These are phyloP conservation scores for Aspergillus steynii DNA, from an alignment of 495 filamentous ascomycete genomes.

Conservation along the genomic window DNA sequence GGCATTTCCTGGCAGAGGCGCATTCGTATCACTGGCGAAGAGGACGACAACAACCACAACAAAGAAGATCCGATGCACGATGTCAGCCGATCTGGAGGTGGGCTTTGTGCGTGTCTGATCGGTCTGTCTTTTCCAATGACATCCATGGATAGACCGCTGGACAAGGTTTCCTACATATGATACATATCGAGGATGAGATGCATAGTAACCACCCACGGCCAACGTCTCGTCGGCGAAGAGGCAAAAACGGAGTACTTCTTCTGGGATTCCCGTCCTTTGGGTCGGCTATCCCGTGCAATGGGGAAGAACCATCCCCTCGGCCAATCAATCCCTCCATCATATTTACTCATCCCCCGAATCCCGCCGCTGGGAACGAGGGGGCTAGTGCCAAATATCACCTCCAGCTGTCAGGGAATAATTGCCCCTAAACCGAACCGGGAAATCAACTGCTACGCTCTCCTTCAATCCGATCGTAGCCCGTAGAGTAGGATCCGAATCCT, in stretches of 20 bases:
- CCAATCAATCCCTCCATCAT: neutral
- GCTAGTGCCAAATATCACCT: neutral
- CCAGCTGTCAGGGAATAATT: neutral
- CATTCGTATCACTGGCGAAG: neutral
- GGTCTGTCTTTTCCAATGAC: neutral
- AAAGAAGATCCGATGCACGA: slow-evolving; percentile 7
- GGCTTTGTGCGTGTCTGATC: neutral
- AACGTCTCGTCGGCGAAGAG: too few species aligned
- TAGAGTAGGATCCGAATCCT: neutral
- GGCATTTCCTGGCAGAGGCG: slow-evolving; percentile 8
- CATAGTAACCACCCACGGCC: too few species aligned
- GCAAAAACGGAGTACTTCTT: neutral
- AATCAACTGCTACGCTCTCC: neutral
- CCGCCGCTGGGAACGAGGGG: neutral
- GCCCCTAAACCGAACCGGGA: neutral
- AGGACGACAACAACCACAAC: slow-evolving; percentile 4
- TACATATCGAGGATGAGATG: neutral
- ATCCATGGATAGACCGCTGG: neutral
- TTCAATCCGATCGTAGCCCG: neutral
- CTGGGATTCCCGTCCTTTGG: slow-evolving; percentile 6
- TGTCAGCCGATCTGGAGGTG: slow-evolving; percentile 15
- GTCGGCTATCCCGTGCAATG: neutral
- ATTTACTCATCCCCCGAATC: neutral
- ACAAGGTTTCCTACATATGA: neutral
- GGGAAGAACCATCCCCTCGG: too few species aligned